These are phyloP conservation scores for Plectranthus barbatus DNA, from an alignment of 257 asterid species.

Conservation along the genomic window DNA sequence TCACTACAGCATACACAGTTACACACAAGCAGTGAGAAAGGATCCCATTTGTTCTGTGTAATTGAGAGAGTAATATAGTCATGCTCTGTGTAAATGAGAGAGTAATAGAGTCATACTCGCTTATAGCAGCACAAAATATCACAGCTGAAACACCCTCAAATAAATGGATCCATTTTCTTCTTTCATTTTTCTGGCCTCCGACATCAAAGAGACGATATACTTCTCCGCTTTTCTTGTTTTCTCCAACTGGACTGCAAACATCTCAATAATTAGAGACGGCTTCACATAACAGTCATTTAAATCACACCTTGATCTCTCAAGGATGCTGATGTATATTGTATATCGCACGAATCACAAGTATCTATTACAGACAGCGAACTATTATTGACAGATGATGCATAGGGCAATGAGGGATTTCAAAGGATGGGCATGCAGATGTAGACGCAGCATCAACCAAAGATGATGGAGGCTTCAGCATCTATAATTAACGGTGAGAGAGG, in stretches of 20 bases:
- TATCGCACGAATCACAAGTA: background rate
- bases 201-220: constrained; percentile 92
- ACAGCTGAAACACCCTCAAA: constrained; percentile 99
- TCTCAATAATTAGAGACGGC: constrained; percentile 17
- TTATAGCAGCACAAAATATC: constrained; percentile 95
- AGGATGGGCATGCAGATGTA: background rate
- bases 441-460: background rate
- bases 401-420: background rate
- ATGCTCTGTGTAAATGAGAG: constrained; percentile 6
- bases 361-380: background rate
- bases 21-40: background rate
- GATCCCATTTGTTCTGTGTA: background rate
- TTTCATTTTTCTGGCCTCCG: constrained; percentile 99
- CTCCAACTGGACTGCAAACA: constrained; percentile 94
- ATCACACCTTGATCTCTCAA: background rate
- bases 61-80: constrained; percentile 20
- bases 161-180: constrained; percentile 99
- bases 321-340: constrained; percentile 10
- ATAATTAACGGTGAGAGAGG: background rate
- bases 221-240: constrained; percentile 94
- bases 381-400: background rate
- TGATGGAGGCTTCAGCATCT: background rate
- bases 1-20: background rate
- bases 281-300: constrained; percentile 2
- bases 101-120: constrained; percentile 63